Conservation (phyloP, 352 stramenopile species). For the Pythium folliculosum region DNA sequence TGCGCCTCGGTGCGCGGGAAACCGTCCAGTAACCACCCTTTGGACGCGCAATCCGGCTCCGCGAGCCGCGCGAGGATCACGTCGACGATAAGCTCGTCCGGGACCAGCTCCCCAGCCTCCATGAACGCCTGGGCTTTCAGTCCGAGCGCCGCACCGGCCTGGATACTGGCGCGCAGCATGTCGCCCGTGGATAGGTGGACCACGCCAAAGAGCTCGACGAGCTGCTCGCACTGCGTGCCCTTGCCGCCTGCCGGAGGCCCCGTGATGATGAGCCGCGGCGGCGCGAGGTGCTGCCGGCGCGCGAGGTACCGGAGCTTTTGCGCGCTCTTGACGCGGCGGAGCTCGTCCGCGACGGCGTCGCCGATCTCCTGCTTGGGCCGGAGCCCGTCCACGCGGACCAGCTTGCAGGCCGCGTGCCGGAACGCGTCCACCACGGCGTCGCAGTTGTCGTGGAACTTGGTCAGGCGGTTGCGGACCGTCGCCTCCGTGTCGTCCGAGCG, state of each 20-base stretch:
- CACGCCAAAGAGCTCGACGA: conserved; percentile 87
- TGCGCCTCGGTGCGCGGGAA: conserved; percentile 92
- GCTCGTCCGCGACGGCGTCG: conserved; percentile 21
- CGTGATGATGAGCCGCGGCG: conserved; percentile 61
- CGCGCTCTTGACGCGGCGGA: conserved; percentile 24
- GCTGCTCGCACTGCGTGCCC: conserved; percentile 89
- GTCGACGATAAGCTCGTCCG: conserved; percentile 93
- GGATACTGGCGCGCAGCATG: conserved; percentile 90
- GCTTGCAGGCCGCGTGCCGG: conserved; percentile 18
- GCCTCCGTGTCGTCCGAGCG: conserved; percentile 92
- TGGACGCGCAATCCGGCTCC: conserved; percentile 80
- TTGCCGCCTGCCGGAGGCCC: conserved; percentile 89
- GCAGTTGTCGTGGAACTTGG: conserved; percentile 85
- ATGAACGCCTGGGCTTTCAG: conserved; percentile 88
- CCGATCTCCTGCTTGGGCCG: conserved; percentile 29
- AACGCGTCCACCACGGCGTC: conserved; percentile 45
- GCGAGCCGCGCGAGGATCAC: conserved; percentile 73
- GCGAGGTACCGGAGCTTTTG: conserved; percentile 33
- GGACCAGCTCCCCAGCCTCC: conserved; percentile 85
- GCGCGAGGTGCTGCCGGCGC: conserved; percentile 21
- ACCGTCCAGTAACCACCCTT: conserved; percentile 95
- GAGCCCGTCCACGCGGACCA: conserved; percentile 31
- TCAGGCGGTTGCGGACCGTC: conserved; percentile 88
- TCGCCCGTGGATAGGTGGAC: conserved; percentile 93
- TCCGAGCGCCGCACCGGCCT: conserved; percentile 52